Conservation (phyloP, 345 rosid genomes). For the Diplotaxis tenuifolia region DNA sequence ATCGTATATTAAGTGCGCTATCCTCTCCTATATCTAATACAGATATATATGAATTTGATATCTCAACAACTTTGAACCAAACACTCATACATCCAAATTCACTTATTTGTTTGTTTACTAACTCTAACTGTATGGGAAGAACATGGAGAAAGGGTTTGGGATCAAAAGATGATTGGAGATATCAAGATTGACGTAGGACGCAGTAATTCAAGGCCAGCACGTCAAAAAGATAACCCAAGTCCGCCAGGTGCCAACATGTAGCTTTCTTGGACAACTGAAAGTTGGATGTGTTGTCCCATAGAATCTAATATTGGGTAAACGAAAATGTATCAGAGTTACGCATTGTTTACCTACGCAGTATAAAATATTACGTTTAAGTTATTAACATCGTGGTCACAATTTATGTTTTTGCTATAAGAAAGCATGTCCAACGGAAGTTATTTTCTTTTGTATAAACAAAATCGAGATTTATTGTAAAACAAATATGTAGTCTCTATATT, state of each 20-base stretch:
- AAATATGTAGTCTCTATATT: not conserved
- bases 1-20: not conserved
- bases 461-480: not conserved
- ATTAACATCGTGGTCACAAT: not conserved
- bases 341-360: not conserved
- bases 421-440: not conserved
- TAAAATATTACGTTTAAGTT: not conserved
- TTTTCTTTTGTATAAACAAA: not conserved
- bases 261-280: not conserved
- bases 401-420: not conserved
- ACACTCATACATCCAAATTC: not conserved
- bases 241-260: constrained; percentile 12
- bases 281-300: not conserved
- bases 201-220: constrained; percentile 10
- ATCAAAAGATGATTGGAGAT: not conserved
- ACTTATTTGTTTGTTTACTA: not conserved
- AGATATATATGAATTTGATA: no score
- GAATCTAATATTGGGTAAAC: not conserved
- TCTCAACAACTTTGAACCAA: not conserved
- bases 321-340: not conserved
- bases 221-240: not conserved
- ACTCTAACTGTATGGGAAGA: constrained; percentile 4
- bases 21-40: not conserved
- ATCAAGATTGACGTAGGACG: constrained; percentile 19
- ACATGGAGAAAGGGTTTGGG: constrained; percentile 7